These are phyloP conservation scores for Ceratobasidium sp. DNA, from an alignment of 1,284 basidiomycete species.

Conservation along the genomic window DNA sequence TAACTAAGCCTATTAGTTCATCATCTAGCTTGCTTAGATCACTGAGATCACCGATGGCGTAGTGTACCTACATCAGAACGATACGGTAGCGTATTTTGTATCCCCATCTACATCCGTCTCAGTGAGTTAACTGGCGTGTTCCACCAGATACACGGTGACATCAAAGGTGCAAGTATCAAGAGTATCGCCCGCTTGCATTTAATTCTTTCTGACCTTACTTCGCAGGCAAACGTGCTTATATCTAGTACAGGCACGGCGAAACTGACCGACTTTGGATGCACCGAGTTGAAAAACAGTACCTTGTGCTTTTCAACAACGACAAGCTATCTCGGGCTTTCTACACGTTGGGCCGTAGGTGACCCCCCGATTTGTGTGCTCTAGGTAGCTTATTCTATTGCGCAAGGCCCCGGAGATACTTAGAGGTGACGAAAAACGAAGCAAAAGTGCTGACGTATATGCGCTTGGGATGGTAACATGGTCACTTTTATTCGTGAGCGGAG, in stretches of 20 bases:
- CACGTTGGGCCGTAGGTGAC: conserved; percentile 26
- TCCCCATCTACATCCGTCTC: too few relatives aligned
- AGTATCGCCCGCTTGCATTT: too few relatives aligned
- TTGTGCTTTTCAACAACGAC: conserved; percentile 11
- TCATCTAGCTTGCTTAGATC: neutral
- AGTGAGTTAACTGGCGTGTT: too few relatives aligned
- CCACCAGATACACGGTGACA: too few relatives aligned
- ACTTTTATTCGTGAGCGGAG: neutral
- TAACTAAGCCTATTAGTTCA: neutral
- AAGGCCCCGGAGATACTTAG: conserved; percentile 28
- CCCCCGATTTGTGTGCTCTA: too few relatives aligned
- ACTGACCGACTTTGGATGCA: conserved; percentile 21
- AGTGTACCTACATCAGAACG: conserved; percentile 16
- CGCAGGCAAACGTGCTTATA: conserved; percentile 23
- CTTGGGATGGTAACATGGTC: conserved; percentile 29
- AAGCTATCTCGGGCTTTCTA: neutral
- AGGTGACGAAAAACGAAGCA: neutral
- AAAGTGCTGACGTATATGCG: conserved; percentile 20
- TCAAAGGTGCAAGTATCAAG: too few relatives aligned
- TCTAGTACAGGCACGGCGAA: conserved; percentile 9
- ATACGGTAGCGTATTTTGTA: neutral
- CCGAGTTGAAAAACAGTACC: neutral
- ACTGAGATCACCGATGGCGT: conserved; percentile 5
- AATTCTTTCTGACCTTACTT: too few relatives aligned
- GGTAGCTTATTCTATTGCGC: neutral